These are phyloP conservation scores for Citrus unshiu DNA, from an alignment of 345 rosid species.

Conservation along the genomic window DNA sequence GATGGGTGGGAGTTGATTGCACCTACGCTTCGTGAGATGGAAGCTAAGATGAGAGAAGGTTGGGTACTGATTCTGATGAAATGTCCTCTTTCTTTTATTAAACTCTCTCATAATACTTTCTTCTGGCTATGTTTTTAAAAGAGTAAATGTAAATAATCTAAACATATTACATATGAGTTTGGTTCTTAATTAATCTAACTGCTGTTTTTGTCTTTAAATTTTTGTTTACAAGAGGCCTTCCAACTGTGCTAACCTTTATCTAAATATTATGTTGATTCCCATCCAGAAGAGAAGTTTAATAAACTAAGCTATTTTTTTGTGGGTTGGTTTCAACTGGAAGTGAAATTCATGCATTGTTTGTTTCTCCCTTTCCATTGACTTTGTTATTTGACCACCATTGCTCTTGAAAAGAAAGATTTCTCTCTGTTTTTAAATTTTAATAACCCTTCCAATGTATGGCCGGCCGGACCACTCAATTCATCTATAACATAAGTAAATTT, in stretches of 20 bases:
- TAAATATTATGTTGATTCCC: not conserved
- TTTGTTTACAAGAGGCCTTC: not conserved
- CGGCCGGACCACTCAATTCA: not conserved
- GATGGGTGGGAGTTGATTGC: conserved; percentile 84
- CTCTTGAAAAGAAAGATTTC: not conserved
- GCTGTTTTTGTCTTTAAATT: too few species aligned
- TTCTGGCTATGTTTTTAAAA: not conserved
- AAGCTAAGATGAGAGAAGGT: conserved; percentile 57
- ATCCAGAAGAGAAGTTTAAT: not conserved
- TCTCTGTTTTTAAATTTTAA: too few species aligned
- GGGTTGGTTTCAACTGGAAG: not conserved
- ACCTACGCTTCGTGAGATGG: not conserved
- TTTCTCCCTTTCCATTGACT: not conserved
- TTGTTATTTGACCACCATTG: too few species aligned
- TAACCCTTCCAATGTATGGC: not conserved
- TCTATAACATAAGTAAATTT: too few species aligned
- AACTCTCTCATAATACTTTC: too few species aligned
- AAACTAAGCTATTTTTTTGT: not conserved
- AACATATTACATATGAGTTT: too few species aligned
- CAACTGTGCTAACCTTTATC: not conserved
- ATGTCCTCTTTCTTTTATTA: not conserved
- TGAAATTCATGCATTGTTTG: not conserved
- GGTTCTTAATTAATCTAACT: not conserved
- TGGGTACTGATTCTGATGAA: not conserved
- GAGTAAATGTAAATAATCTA: not conserved